These are phyloP conservation scores for Aspergillus novoparasiticus DNA, from an alignment of 2,329 filamentous ascomycete species.

Conservation along the genomic window DNA sequence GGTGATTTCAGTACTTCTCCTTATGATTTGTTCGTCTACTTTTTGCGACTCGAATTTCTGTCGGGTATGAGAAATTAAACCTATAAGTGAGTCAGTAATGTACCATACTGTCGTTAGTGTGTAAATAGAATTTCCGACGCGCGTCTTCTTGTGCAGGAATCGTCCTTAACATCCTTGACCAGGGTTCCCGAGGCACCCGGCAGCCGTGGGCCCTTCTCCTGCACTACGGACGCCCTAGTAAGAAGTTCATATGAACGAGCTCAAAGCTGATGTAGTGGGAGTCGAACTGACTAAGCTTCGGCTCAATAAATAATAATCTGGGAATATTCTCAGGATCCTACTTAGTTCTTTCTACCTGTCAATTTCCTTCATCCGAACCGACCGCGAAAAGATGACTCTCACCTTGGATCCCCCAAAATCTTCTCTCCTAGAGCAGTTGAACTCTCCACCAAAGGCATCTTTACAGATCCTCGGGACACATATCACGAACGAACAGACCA, in stretches of 20 bases:
- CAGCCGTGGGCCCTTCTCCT: neutral
- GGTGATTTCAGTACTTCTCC: neutral
- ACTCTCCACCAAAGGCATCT: slow-evolving; percentile 1
- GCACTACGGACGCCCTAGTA: neutral
- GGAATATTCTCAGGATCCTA: neutral
- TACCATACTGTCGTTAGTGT: neutral
- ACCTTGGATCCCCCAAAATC: neutral
- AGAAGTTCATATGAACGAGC: neutral
- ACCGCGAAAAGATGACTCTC: neutral
- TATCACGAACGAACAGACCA: neutral
- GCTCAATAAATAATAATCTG: neutral
- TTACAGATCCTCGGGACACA: neutral
- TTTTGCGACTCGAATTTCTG: neutral
- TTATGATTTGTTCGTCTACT: neutral
- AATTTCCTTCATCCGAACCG: neutral
- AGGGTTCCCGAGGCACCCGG: neutral
- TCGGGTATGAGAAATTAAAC: neutral
- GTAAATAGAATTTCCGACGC: neutral
- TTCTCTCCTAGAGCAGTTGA: neutral
- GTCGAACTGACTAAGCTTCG: neutral
- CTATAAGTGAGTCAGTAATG: neutral
- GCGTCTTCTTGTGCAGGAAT: neutral
- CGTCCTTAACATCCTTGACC: neutral
- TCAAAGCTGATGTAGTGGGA: neutral
- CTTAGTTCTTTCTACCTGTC: neutral